Conservation (phyloP, 2,329 filamentous ascomycete genomes). For the Pseudocercospora crystallina region DNA sequence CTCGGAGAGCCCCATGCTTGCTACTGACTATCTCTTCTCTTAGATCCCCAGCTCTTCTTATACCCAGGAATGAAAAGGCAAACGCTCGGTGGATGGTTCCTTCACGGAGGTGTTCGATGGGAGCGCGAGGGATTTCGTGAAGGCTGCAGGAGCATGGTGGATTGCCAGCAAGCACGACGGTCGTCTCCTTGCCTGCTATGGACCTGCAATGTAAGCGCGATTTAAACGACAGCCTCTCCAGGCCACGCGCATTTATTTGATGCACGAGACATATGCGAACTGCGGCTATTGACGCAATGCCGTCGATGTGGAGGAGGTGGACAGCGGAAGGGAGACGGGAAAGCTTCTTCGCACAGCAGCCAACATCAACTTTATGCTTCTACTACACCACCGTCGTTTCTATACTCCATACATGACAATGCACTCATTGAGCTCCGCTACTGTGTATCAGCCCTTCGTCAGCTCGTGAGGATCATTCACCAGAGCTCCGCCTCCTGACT, state of each 20-base stretch:
- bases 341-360: too few relatives aligned
- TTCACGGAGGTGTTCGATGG: slow-evolving; percentile 6
- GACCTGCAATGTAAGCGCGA: background rate
- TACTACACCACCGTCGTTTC: too few relatives aligned
- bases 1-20: slow-evolving; percentile 88
- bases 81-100: background rate
- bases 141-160: slow-evolving; percentile 3
- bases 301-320: background rate
- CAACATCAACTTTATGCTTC: too few relatives aligned
- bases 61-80: background rate
- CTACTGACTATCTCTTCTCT: background rate
- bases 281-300: slow-evolving; percentile 16
- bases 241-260: too few relatives aligned
- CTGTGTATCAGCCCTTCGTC: too few relatives aligned
- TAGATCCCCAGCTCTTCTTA: background rate
- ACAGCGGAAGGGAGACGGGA: too few relatives aligned
- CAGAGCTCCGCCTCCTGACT: too few relatives aligned
- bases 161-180: background rate
- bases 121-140: background rate
- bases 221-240: too few relatives aligned
- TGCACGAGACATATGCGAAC: background rate
- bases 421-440: too few relatives aligned
- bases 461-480: too few relatives aligned
- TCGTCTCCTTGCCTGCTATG: background rate
- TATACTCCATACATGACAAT: too few relatives aligned